phyloP scores from a whole-genome alignment of 768 basidiomycete genomes.

The Chalciporus piperatus region DNA sequence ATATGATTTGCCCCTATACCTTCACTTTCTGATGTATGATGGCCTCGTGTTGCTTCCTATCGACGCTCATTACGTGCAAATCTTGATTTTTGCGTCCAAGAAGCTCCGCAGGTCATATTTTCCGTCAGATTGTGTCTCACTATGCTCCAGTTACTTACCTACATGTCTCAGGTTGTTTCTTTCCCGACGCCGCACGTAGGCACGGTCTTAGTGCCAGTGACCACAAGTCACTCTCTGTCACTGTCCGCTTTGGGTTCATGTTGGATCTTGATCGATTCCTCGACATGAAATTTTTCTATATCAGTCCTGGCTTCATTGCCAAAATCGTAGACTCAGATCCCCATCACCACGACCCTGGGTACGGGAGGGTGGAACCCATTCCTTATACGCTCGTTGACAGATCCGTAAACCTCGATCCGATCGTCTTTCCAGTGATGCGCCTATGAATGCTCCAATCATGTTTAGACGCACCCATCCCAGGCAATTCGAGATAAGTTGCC shows the following conservation, averaged over 20 bases:
- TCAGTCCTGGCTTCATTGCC: too few species aligned
- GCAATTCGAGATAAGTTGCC: too few species aligned
- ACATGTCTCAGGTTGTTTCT: not conserved
- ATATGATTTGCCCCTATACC: not conserved
- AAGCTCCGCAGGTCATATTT: not conserved
- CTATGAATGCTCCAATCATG: too few species aligned
- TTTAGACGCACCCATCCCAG: too few species aligned
- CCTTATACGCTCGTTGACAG: not conserved
- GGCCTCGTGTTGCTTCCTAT: conserved; percentile 8
- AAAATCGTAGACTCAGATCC: not conserved
- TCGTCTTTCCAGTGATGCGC: not conserved
- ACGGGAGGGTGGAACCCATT: too few species aligned
- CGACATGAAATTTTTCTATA: conserved; percentile 10
- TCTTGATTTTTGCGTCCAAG: conserved; percentile 5
- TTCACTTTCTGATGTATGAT: not conserved
- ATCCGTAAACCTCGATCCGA: not conserved
- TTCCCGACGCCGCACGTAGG: too few species aligned
- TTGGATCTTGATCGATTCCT: conserved; percentile 11
- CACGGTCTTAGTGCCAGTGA: not conserved
- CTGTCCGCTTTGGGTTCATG: not conserved
- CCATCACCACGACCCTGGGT: conserved; percentile 1
- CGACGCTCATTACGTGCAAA: conserved; percentile 15
- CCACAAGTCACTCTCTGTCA: not conserved
- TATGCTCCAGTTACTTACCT: conserved; percentile 3
- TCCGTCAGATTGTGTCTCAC: not conserved